Conservation (phyloP, 306 rosid species). For the Cucumis sativus region DNA sequence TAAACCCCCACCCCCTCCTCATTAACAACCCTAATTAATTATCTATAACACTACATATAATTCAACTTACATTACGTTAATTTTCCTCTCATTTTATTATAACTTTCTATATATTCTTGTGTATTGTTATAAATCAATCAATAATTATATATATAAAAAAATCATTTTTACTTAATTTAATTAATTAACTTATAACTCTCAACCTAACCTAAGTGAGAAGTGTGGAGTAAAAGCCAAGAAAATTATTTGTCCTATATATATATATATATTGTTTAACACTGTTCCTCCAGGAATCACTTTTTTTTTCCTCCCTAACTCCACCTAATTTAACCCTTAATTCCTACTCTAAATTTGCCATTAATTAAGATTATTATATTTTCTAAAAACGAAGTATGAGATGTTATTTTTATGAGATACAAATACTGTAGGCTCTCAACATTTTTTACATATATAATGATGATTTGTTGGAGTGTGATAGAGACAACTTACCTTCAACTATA, state of each 20-base stretch:
- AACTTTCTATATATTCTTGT: no score
- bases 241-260: not conserved
- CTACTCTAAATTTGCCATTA: not conserved
- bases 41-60: no score
- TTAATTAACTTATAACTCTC: not conserved
- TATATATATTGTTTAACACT: not conserved
- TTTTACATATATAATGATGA: no score
- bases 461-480: no score
- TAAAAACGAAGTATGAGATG: not conserved
- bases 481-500: no score
- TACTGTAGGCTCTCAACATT: no score
- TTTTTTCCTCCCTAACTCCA: not conserved
- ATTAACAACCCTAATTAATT: not conserved
- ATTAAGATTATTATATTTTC: not conserved
- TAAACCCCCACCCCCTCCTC: not conserved
- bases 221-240: constrained; percentile 3
- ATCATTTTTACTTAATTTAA: no score
- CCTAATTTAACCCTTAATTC: not conserved
- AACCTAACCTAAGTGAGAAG: not conserved
- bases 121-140: no score
- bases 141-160: no score
- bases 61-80: not conserved
- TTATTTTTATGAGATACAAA: no score
- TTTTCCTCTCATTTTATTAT: no score
- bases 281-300: not conserved